phyloP scores from a whole-genome alignment of 805 yeast genomes.

The Saturnispora quitensis region DNA sequence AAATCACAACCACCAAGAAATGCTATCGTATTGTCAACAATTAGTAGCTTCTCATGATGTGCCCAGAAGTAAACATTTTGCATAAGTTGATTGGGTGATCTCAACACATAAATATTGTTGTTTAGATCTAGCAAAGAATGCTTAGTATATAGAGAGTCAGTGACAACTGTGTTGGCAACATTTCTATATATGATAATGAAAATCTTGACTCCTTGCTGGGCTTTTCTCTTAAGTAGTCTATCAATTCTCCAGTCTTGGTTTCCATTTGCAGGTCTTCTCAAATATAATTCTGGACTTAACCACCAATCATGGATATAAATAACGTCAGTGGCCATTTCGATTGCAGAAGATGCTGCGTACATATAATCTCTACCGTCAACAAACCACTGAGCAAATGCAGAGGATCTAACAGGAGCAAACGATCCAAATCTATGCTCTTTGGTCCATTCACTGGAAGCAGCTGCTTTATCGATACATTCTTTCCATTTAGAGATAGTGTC shows the following conservation, averaged over 20 bases:
- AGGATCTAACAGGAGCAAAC: slow-evolving; percentile 83
- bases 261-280: slow-evolving; percentile 91
- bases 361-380: slow-evolving; percentile 89
- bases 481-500: slow-evolving; percentile 67
- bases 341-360: slow-evolving; percentile 91
- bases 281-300: slow-evolving; percentile 88
- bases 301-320: slow-evolving; percentile 98
- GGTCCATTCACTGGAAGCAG: slow-evolving; percentile 61
- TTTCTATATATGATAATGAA: slow-evolving; percentile 88
- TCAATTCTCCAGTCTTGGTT: slow-evolving; percentile 92
- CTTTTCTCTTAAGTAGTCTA: slow-evolving; percentile 77
- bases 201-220: slow-evolving; percentile 90
- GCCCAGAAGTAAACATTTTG: slow-evolving; percentile 98
- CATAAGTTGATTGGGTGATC: slow-evolving; percentile 91
- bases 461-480: slow-evolving; percentile 62
- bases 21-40: slow-evolving; percentile 80
- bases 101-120: slow-evolving; percentile 76
- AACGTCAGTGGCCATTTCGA: slow-evolving; percentile 88
- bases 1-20: slow-evolving; percentile 94
- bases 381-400: slow-evolving; percentile 91
- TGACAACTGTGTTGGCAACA: slow-evolving; percentile 86
- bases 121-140: slow-evolving; percentile 83
- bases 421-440: slow-evolving; percentile 69
- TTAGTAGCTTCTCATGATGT: slow-evolving; percentile 88
- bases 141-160: slow-evolving; percentile 90